Base-by-base conservation (phyloP, 2,329 filamentous ascomycete species). In the Alternaria postmessia region DNA sequence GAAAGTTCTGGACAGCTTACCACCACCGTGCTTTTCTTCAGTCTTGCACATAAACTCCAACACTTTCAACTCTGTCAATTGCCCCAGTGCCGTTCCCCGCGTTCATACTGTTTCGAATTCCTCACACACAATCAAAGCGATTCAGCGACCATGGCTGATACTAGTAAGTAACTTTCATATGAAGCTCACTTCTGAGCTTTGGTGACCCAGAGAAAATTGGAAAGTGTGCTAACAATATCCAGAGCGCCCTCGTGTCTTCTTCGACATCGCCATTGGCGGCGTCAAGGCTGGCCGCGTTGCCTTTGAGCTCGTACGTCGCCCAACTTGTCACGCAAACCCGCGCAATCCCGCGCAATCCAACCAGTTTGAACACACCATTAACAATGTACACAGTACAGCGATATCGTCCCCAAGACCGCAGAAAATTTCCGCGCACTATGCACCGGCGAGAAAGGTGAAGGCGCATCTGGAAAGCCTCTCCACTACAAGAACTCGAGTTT, bases 371-470 rank as follows among this genome's bases (percentile, higher is more conserved):
- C 30, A 41, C 3, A 49, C 22, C 6, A 9, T 41, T 47, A 67
- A 68, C 56, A 67, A 36, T 42, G 9, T 14, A 56, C 64, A 9
- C 59, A 78, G 85, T 71, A 71, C 62, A 68, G 64, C 52, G 68
- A 72, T 54, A 69, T 96, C 62, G 94, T 97, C 20, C 94, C 94
- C 75, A 97, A 96, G 84, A 98, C 94, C 5, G 92, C 91, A 66
- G 94, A 97, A 74, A 98, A 98, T 86, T 98, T 98, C 86, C 92
- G 94, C 74, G 88, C 89, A 55, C 88, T 97, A 63, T 97, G 93
- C 84, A 97, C 94, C 0, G 94, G 94, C 69, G 94, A 98, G 84
- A 97, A 97, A 83, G 94, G 94, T 62, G 71, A 86, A 24, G 92
- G 93, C 68, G 91, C 92, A 77, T 81, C 87, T 30, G 94, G 93